Percentiles rank a stretch among this genome's conserved stretches.
Conservation (phyloP, 805 yeast genomes). For the Zygotorulaspora danielsina region DNA sequence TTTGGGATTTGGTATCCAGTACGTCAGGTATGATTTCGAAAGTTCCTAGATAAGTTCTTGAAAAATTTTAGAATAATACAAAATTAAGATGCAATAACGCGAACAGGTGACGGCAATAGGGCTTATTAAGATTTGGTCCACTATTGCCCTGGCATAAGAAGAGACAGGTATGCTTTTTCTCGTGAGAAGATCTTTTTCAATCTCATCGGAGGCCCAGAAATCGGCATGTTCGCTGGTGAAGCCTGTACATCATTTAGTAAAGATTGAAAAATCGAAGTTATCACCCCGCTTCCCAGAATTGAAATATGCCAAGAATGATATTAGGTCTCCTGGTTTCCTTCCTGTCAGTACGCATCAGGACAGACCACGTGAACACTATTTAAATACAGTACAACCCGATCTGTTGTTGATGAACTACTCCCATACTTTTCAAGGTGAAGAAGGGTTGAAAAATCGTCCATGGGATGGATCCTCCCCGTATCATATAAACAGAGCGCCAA, state of each 20-base stretch:
- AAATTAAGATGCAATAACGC: no score
- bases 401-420: constrained; percentile 69
- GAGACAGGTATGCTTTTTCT: neutral
- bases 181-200: constrained; percentile 22
- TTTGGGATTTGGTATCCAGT: neutral
- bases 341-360: constrained; percentile 78
- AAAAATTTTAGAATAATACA: no score
- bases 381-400: constrained; percentile 70
- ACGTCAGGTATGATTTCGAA: neutral
- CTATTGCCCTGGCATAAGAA: no score
- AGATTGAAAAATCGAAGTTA: constrained; percentile 65
- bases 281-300: constrained; percentile 72
- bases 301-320: constrained; percentile 63
- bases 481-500: constrained; percentile 74
- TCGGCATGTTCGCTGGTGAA: constrained; percentile 69
- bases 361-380: constrained; percentile 71
- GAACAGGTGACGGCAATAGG: no score
- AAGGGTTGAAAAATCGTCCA: constrained; percentile 69
- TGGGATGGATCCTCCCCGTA: constrained; percentile 91
- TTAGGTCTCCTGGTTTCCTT: constrained; percentile 70
- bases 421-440: constrained; percentile 51
- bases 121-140: no score
- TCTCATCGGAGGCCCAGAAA: constrained; percentile 38
- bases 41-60: no score
- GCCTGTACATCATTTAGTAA: constrained; percentile 89